These are phyloP conservation scores for Scheffersomyces lignicola DNA, from an alignment of 1,139 yeast genomes.

Conservation along the genomic window DNA sequence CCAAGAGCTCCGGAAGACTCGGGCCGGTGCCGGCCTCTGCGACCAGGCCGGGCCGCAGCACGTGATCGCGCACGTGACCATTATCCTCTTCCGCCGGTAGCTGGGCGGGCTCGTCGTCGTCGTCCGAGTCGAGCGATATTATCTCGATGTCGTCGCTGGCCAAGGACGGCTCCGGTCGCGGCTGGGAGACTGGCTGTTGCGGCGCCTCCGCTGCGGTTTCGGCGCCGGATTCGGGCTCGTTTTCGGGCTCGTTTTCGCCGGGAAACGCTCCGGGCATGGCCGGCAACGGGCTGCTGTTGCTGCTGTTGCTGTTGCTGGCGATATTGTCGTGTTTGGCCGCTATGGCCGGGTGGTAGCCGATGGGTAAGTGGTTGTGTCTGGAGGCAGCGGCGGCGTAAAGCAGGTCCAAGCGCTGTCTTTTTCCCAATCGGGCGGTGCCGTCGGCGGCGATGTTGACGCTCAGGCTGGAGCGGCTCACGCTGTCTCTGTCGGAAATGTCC, in stretches of 20 bases:
- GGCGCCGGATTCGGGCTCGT: not conserved
- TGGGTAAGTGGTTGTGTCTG: not conserved
- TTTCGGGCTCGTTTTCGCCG: conserved; percentile 1
- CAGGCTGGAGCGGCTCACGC: not conserved
- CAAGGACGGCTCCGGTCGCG: not conserved
- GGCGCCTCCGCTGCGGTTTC: conserved; percentile 2
- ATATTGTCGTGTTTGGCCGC: too few relatives aligned
- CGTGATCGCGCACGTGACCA: too few relatives aligned
- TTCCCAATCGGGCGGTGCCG: too few relatives aligned
- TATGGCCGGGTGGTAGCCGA: too few relatives aligned
- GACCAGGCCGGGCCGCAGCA: too few relatives aligned
- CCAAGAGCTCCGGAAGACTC: not conserved
- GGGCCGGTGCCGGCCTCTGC: too few relatives aligned
- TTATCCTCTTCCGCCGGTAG: not conserved
- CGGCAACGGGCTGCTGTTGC: too few relatives aligned
- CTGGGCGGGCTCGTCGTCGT: conserved; percentile 3
- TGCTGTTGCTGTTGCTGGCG: too few relatives aligned
- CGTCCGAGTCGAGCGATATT: conserved; percentile 6
- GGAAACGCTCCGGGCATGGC: not conserved
- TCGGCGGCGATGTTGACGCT: not conserved
- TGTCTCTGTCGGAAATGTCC: not conserved
- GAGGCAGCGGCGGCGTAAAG: conserved; percentile 2
- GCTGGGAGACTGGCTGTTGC: not conserved
- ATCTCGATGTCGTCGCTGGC: conserved; percentile 3
- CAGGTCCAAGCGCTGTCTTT: conserved; percentile 10